These are phyloP conservation scores for Prunus mira DNA, from an alignment of 306 rosid genomes.

Conservation along the genomic window DNA sequence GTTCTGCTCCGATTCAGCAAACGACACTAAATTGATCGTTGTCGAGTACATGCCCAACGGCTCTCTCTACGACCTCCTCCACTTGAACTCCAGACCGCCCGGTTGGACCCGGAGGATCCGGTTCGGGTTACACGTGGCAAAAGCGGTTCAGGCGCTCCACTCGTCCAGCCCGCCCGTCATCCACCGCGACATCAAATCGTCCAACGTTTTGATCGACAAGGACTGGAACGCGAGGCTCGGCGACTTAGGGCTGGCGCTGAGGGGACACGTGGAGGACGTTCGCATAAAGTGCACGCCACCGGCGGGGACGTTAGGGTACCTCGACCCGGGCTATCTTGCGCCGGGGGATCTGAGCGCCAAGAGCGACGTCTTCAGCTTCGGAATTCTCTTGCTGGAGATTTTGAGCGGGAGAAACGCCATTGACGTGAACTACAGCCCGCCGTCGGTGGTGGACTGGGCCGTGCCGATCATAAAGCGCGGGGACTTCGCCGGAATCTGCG, in stretches of 20 bases:
- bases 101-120: slow-evolving; percentile 63
- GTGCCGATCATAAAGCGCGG: slow-evolving; percentile 57
- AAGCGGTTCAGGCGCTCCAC: slow-evolving; percentile 60
- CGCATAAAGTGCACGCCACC: slow-evolving; percentile 80
- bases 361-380: slow-evolving; percentile 94
- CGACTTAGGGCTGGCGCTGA: slow-evolving; percentile 72
- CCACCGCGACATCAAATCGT: slow-evolving; percentile 80
- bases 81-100: slow-evolving; percentile 47
- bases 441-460: slow-evolving; percentile 91
- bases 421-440: slow-evolving; percentile 77
- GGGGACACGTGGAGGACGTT: slow-evolving; percentile 91
- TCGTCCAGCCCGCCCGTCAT: slow-evolving; percentile 79
- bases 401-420: slow-evolving; percentile 82
- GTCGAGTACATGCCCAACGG: slow-evolving; percentile 93
- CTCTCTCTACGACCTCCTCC: slow-evolving; percentile 69
- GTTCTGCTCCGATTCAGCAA: slow-evolving; percentile 39
- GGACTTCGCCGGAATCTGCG: slow-evolving; percentile 46
- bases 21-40: slow-evolving; percentile 45
- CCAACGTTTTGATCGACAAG: slow-evolving; percentile 69
- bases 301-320: slow-evolving; percentile 91
- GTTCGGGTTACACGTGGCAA: slow-evolving; percentile 63
- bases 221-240: slow-evolving; percentile 66
- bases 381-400: slow-evolving; percentile 74
- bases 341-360: slow-evolving; percentile 79
- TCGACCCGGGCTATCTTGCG: slow-evolving; percentile 83